These are phyloP conservation scores for Metarhizium brunneum DNA, from an alignment of 2,329 filamentous ascomycete species.

Conservation along the genomic window DNA sequence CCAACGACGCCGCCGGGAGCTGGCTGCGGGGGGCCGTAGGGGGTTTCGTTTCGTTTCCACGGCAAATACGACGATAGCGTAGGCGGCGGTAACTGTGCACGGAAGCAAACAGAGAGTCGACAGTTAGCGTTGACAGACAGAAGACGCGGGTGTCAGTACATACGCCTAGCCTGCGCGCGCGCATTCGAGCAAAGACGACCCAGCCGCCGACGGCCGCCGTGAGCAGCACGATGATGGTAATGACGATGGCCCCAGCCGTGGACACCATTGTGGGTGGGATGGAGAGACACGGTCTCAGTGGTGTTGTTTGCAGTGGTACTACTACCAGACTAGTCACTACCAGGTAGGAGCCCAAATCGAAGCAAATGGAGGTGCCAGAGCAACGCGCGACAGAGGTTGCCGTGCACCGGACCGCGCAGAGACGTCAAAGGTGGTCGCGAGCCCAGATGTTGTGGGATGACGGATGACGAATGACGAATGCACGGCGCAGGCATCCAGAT, in stretches of 20 bases:
- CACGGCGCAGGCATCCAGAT: neutral
- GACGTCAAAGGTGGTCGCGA: neutral
- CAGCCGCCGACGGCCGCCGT: constrained; percentile 51
- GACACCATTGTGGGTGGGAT: constrained; percentile 38
- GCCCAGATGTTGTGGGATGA: neutral
- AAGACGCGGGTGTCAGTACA: constrained; percentile 18
- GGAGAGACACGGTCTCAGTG: neutral
- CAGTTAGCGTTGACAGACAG: neutral
- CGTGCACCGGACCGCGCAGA: neutral
- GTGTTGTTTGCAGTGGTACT: no score
- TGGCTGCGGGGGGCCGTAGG: constrained; percentile 43
- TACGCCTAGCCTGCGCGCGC: constrained; percentile 63
- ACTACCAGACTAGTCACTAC: neutral
- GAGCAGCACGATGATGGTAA: constrained; percentile 58
- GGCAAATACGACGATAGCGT: constrained; percentile 60
- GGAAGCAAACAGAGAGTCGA: neutral
- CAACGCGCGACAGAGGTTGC: neutral
- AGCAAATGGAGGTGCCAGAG: neutral
- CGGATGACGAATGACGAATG: neutral
- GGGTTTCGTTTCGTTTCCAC: constrained; percentile 44
- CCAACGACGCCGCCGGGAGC: constrained; percentile 55
- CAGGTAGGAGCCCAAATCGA: neutral
- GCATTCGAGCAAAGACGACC: constrained; percentile 62
- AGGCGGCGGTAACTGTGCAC: constrained; percentile 56
- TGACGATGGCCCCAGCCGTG: constrained; percentile 58